These are phyloP conservation scores for Ascochyta fabae DNA, from an alignment of 2,329 filamentous ascomycete species.

Conservation along the genomic window DNA sequence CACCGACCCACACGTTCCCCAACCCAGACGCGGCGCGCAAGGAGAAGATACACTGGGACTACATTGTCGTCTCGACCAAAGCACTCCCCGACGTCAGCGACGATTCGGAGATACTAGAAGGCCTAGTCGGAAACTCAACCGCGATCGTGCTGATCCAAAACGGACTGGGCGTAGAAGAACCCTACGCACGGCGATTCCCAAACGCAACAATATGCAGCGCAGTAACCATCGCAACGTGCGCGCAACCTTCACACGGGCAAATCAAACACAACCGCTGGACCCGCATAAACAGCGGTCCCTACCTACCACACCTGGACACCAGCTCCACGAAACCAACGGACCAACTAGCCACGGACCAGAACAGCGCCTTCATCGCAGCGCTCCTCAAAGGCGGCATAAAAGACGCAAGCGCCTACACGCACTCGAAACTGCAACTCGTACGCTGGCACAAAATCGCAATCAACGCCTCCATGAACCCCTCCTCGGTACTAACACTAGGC, in stretches of 20 bases:
- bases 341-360: slow-evolving; percentile 51
- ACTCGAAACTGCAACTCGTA: slow-evolving; percentile 71
- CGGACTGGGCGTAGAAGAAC: slow-evolving; percentile 72
- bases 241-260: slow-evolving; percentile 67
- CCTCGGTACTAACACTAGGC: slow-evolving; percentile 70
- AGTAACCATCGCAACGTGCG: slow-evolving; percentile 73
- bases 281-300: slow-evolving; percentile 72
- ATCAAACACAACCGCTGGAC: slow-evolving; percentile 78
- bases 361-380: slow-evolving; percentile 60
- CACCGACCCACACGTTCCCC: slow-evolving; percentile 66
- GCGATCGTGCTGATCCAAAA: slow-evolving; percentile 74
- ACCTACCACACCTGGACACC: slow-evolving; percentile 58
- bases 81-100: slow-evolving; percentile 70
- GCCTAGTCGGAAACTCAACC: slow-evolving; percentile 61
- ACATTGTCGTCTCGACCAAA: slow-evolving; percentile 73
- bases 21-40: slow-evolving; percentile 63
- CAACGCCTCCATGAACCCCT: slow-evolving; percentile 77
- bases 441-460: slow-evolving; percentile 80
- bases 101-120: slow-evolving; percentile 67
- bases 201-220: slow-evolving; percentile 67
- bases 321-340: slow-evolving; percentile 29
- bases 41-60: slow-evolving; percentile 63
- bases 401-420: slow-evolving; percentile 69
- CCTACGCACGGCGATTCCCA: slow-evolving; percentile 69
- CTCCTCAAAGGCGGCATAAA: slow-evolving; percentile 67